Evolutionary conservation across 257 asterid genomes (phyloP), one percentile per base, ranked within the genome.

Genomic region (Eustoma russellianum): DNA sequence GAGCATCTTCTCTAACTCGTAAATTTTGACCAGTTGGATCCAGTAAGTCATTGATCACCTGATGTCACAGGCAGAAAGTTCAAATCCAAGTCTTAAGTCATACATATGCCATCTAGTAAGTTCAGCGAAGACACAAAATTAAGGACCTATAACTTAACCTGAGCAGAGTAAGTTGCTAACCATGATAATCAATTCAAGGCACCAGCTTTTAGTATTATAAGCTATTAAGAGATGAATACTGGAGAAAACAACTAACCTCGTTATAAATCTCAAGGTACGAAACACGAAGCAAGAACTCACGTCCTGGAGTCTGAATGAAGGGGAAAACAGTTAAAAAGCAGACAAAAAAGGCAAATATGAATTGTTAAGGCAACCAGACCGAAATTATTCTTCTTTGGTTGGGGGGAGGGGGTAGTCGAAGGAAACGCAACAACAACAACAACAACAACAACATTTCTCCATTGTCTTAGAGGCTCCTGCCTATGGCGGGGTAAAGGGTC

Each of bases 21-120:
- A 92, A 77, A 77, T 92, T 85, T 65, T 92, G 99, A 55, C 96
- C 97, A 57, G 95, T 85, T 50, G 99, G 99, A 72, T 92, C 96
- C 77, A 92, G 86, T 79, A 92, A 77, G 74, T 88, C 99, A 68
- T 92, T 92, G 45, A 92, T 83, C 77, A 92, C 94, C 99, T 92
- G 82, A 61, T 44, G 72, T 60, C 34, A 44, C 46, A 51, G 53
- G 61, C 35, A 57, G 19, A 41, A 38, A 38, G 43, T 38, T 38
- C 10, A 10, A 38, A 38, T 38, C 5, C 43, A 38, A 11, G 43
- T 38, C 43, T 38, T 7, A 38, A 7, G 43, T 4, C 30, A 24
- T 24, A 24, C 30, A 24, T 24, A 24, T 24, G 3, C 30, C 30
- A 24, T 24, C 30, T 2, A 24, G 30, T 24, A 4, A 24, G 30